phyloP scores from a whole-genome alignment of 1,139 yeast species.

The Yamadazyma atlantica region DNA sequence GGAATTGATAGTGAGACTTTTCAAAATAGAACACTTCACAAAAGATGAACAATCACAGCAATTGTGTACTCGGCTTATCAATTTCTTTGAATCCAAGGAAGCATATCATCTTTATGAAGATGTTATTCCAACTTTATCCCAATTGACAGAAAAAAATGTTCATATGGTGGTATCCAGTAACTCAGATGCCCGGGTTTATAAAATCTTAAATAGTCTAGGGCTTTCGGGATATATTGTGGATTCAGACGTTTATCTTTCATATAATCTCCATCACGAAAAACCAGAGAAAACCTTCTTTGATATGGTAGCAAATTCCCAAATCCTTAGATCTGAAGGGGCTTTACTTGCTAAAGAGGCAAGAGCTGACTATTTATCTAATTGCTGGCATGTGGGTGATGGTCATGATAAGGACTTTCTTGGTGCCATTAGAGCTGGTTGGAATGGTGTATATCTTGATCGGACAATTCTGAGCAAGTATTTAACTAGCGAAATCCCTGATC shows the following conservation, averaged over 20 bases:
- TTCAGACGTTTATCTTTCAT: constrained; percentile 47
- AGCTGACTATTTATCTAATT: constrained; percentile 20
- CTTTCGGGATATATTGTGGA: constrained; percentile 37
- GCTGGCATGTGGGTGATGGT: constrained; percentile 73
- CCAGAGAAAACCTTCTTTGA: constrained; percentile 52
- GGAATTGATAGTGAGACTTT: constrained; percentile 43
- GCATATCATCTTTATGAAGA: constrained; percentile 59
- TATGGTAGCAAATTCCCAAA: constrained; percentile 23
- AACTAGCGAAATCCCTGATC: constrained; percentile 13
- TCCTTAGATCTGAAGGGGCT: constrained; percentile 3
- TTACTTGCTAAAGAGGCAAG: constrained; percentile 9
- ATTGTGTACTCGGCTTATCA: constrained; percentile 40
- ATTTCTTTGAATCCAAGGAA: constrained; percentile 45
- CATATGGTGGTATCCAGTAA: constrained; percentile 53
- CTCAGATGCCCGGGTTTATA: constrained; percentile 54
- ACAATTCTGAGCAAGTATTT: constrained; percentile 19
- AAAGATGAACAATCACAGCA: constrained; percentile 19
- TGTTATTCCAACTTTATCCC: constrained; percentile 46
- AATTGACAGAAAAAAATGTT: constrained; percentile 30
- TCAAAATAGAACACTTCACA: constrained; percentile 28
- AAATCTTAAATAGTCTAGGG: constrained; percentile 47
- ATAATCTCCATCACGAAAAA: constrained; percentile 52
- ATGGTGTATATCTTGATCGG: constrained; percentile 56
- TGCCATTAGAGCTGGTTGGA: constrained; percentile 58
- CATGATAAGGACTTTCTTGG: constrained; percentile 53